These are phyloP conservation scores for Stemphylium vesicarium DNA, from an alignment of 2,329 filamentous ascomycete genomes.

Conservation along the genomic window DNA sequence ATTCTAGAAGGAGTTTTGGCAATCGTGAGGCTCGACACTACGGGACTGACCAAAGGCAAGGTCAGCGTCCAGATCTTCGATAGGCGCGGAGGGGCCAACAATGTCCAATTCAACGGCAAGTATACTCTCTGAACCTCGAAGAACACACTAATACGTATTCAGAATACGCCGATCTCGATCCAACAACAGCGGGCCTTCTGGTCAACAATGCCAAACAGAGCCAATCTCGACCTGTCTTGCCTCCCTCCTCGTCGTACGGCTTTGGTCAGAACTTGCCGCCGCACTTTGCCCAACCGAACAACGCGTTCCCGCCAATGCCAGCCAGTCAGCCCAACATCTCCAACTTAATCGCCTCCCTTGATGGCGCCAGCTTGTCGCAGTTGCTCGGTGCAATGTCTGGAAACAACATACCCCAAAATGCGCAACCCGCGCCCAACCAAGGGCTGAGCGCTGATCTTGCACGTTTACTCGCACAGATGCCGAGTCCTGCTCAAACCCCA, in stretches of 20 bases:
- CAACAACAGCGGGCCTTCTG: slow-evolving; percentile 78
- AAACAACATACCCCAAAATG: slow-evolving; percentile 46
- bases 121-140: not conserved
- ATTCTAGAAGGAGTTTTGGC: slow-evolving; percentile 88
- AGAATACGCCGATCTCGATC: slow-evolving; percentile 85
- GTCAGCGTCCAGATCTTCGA: slow-evolving; percentile 87
- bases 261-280: slow-evolving; percentile 39
- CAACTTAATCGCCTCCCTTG: slow-evolving; percentile 70
- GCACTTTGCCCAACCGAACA: slow-evolving; percentile 44
- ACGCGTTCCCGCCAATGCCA: slow-evolving; percentile 45
- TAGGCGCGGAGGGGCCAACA: slow-evolving; percentile 73
- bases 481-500: slow-evolving; percentile 34
- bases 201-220: slow-evolving; percentile 72
- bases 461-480: slow-evolving; percentile 46
- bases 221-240: slow-evolving; percentile 42
- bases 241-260: slow-evolving; percentile 37
- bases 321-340: slow-evolving; percentile 60
- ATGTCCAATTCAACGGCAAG: slow-evolving; percentile 77
- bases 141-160: slow-evolving; percentile 23
- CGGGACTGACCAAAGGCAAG: slow-evolving; percentile 72
- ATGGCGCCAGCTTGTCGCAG: slow-evolving; percentile 73
- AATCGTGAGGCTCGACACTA: slow-evolving; percentile 76
- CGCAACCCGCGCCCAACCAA: slow-evolving; percentile 45
- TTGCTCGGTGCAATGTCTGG: slow-evolving; percentile 66
- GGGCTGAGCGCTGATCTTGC: slow-evolving; percentile 47